phyloP scores from a whole-genome alignment of 148 eudicot species.

The Rhododendron ferrugineum region DNA sequence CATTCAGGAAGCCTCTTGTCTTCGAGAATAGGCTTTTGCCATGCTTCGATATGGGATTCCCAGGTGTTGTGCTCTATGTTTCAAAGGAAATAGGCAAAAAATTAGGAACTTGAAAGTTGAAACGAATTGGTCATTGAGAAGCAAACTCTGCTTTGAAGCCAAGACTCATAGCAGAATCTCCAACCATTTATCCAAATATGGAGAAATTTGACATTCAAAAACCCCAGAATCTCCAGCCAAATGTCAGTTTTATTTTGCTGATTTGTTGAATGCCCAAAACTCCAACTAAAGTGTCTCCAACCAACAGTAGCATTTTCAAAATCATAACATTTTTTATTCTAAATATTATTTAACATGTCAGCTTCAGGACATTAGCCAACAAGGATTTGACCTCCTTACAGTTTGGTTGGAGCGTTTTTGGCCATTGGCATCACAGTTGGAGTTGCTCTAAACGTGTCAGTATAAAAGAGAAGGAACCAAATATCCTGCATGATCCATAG shows the following conservation, averaged over 20 bases:
- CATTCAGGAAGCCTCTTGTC: conserved; percentile 88
- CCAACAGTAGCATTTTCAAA: neutral
- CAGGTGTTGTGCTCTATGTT: conserved; percentile 24
- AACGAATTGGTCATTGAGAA: neutral
- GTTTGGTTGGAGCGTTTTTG: neutral
- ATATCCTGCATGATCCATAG: neutral
- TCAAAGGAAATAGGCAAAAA: neutral
- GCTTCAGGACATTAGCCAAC: neutral
- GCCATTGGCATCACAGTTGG: neutral
- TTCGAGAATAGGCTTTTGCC: conserved; percentile 81
- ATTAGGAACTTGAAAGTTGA: neutral
- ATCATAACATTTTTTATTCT: neutral
- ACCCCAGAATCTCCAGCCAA: neutral
- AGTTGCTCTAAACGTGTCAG: neutral
- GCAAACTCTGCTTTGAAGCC: neutral
- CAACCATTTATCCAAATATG: neutral
- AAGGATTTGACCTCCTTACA: neutral
- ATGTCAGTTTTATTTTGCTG: neutral
- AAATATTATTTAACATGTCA: neutral
- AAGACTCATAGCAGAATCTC: neutral
- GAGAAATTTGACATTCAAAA: neutral
- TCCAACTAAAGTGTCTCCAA: neutral
- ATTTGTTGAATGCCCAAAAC: neutral
- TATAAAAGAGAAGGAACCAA: neutral
- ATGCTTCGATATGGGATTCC: conserved; percentile 92